Conservation (phyloP, 2,329 filamentous ascomycete genomes). For the Diaporthe aspalathi region DNA sequence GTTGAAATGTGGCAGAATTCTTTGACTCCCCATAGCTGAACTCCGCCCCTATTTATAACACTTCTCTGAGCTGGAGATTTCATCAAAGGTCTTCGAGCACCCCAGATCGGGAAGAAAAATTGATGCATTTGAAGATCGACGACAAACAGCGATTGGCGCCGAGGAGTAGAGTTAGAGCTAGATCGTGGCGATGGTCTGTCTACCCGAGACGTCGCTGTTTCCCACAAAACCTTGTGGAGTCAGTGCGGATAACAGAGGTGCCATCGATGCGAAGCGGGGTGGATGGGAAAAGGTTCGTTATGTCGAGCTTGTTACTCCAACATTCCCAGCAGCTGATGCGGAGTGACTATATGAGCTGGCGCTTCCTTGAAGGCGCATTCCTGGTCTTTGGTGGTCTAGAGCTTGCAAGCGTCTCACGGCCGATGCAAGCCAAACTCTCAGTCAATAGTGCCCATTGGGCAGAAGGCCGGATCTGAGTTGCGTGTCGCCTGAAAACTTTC, state of each 20-base stretch:
- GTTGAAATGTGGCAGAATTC: no score
- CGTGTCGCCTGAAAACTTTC: not conserved
- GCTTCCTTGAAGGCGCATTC: not conserved
- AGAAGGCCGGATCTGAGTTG: not conserved
- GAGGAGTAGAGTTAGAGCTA: conserved; percentile 2
- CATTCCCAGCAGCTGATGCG: not conserved
- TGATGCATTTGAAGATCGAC: not conserved
- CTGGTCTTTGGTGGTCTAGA: not conserved
- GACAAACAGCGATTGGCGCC: not conserved
- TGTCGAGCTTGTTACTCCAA: not conserved
- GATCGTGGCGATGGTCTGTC: not conserved
- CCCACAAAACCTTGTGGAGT: not conserved
- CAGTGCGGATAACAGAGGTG: conserved; percentile 1
- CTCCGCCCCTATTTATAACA: not conserved
- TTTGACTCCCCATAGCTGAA: no score
- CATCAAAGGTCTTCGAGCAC: not conserved
- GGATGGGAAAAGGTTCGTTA: not conserved
- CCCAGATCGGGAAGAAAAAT: not conserved
- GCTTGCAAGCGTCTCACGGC: not conserved
- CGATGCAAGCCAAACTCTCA: no score
- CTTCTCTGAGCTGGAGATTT: fast-evolving
- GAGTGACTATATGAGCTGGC: no score
- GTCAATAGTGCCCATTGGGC: not conserved
- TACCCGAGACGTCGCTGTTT: not conserved
- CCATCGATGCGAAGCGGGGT: not conserved